Evolutionary conservation across 768 basidiomycete genomes (phyloP), one percentile per base, ranked within the genome.

Genomic region (Pleurotus pulmonarius): DNA sequence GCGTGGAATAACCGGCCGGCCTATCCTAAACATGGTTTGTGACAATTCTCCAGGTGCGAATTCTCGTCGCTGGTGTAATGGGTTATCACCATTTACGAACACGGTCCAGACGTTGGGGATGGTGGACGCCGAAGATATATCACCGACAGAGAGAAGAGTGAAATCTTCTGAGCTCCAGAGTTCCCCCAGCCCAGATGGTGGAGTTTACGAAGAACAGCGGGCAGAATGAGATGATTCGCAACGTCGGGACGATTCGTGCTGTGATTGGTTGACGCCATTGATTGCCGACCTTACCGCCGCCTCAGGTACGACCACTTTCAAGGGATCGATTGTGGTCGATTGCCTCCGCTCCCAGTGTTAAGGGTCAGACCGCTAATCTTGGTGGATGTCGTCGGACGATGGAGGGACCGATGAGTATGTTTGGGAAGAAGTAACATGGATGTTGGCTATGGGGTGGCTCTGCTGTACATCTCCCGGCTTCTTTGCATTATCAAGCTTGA

Each of bases 191-290:
- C 29, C 29, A 34, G 29, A 34, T 34, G 18, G 11, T 20, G 51
- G 39, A 41, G 22, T n/a, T 52, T 39, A 20, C 26, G 26, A n/a
- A 26, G 38, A 22, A 15, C 48, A n/a, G 26, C 24, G 25, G 22
- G n/a, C 29, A 22, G n/a, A 34, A n/a, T 18, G 26, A 15, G 22
- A n/a, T 15, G 16, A 16, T 5, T 34, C 13, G 48, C 38, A 9
- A 16, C 29, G 24, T 16, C 38, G 29, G 48, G 48, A 38, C 25
- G 12, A 41, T 20, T 40, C 51, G 51, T 8, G n/a, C 37, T 8
- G 22, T 53, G 51, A 53, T 53, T 53, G 51, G 51, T 20, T 53
- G 39, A 41, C 16, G 18, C 18, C 41, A 12, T 53, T 53, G 51
- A 53, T 53, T 39, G 39, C 39, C 34, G 51, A 39, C 37, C 20